A percentile compares a stretch with the other conserved stretches of the same genome.
Evolutionary conservation across 169 alveolate species (phyloP).

Genomic region (Cryptosporidium muris): DNA sequence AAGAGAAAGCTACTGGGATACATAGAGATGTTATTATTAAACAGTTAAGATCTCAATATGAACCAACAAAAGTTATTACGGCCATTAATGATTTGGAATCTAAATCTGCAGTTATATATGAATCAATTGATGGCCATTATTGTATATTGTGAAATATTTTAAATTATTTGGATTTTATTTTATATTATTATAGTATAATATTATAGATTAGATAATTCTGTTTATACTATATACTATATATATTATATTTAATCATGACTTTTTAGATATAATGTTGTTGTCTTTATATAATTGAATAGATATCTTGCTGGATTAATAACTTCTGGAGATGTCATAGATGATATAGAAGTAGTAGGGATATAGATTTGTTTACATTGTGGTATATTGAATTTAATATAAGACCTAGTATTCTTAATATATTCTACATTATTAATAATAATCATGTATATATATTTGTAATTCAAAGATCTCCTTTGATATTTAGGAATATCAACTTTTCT

Average conservation of each 20-base stretch:
- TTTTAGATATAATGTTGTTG: constrained; percentile 15
- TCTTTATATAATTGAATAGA: constrained; percentile 8
- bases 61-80: constrained; percentile 16
- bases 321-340: constrained; percentile 64
- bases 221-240: too few species aligned
- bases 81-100: constrained; percentile 62
- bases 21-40: constrained; percentile 22
- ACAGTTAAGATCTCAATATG: constrained; percentile 16
- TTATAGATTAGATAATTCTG: background rate
- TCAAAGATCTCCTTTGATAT: constrained; percentile 11
- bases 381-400: background rate
- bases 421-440: constrained; percentile 14
- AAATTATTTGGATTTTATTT: background rate
- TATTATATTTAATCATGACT: background rate
- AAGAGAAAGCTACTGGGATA: constrained; percentile 16
- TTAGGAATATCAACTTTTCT: constrained; percentile 17
- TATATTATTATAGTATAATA: background rate
- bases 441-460: constrained; percentile 38
- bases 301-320: constrained; percentile 40
- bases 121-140: constrained; percentile 46
- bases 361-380: constrained; percentile 3
- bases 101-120: constrained; percentile 64
- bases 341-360: constrained; percentile 47
- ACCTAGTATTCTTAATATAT: background rate
- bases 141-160: constrained; percentile 9